A percentile compares a stretch with the other conserved stretches of the same genome.
These are phyloP conservation scores for Cornus controversa DNA, from an alignment of 148 eudicot species.

Conservation along the genomic window DNA sequence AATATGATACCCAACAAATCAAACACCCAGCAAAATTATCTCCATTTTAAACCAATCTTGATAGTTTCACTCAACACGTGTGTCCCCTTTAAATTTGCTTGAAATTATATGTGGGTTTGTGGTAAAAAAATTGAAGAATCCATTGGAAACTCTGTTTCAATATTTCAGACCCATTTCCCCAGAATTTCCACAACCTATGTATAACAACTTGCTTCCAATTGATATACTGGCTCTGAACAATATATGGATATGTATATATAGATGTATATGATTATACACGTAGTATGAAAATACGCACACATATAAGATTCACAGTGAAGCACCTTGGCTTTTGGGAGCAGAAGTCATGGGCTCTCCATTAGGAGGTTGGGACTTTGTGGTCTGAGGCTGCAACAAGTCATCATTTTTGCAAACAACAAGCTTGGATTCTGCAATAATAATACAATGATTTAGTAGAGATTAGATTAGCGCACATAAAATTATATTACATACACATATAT, in stretches of 20 bases:
- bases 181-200: background rate
- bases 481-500: background rate
- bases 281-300: background rate
- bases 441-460: background rate
- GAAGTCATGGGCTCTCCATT: conserved; percentile 27
- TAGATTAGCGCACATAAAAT: background rate
- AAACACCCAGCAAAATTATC: too few relatives aligned
- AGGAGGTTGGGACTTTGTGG: conserved; percentile 19
- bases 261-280: background rate
- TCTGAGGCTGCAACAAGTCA: conserved; percentile 7
- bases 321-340: conserved; percentile 56
- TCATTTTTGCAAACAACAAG: conserved; percentile 37
- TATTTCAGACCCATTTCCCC: background rate
- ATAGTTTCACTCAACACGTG: background rate
- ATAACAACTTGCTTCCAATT: too few relatives aligned
- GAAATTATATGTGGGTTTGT: background rate
- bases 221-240: background rate
- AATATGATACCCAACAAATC: too few relatives aligned
- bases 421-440: conserved; percentile 39
- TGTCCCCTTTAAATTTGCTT: background rate
- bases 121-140: background rate
- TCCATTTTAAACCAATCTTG: background rate
- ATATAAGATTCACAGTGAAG: background rate
- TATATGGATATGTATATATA: background rate
- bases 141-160: background rate